Evolutionary conservation across 2,329 filamentous ascomycete genomes (phyloP).

Genomic region (Lecanicillium sp.): DNA sequence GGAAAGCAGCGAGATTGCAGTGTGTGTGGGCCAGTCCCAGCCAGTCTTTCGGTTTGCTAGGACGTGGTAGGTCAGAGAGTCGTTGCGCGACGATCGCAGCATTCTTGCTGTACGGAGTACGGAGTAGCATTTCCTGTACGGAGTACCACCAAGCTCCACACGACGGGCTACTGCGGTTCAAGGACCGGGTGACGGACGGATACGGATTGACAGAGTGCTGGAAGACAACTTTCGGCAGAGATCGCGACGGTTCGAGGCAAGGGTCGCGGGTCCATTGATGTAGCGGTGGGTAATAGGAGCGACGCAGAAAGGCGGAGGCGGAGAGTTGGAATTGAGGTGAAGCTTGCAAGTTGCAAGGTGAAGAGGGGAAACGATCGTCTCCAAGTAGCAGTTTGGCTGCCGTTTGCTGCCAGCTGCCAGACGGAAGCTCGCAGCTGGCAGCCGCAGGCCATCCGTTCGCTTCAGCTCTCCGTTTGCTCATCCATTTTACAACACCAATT

Average conservation of each 20-base stretch:
- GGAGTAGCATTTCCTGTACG: neutral
- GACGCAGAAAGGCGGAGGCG: conserved; percentile 5
- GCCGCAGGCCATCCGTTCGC: too few relatives aligned
- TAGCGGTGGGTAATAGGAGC: neutral
- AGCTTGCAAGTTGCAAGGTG: neutral
- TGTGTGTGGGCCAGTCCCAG: conserved; percentile 15
- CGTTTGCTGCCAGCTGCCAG: neutral
- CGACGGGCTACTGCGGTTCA: conserved; percentile 11
- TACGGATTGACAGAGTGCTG: neutral
- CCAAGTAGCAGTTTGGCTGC: too few relatives aligned
- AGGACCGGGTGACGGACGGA: too few relatives aligned
- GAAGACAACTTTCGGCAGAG: neutral
- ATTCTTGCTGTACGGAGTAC: neutral
- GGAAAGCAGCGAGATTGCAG: conserved; percentile 3
- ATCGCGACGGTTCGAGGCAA: conserved; percentile 9
- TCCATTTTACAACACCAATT: neutral
- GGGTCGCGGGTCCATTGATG: neutral
- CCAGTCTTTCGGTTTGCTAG: neutral
- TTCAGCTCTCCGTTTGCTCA: too few relatives aligned
- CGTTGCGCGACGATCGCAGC: conserved; percentile 5
- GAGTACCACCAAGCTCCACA: conserved; percentile 4
- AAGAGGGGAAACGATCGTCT: neutral
- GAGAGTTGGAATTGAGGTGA: neutral
- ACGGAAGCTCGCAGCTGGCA: neutral
- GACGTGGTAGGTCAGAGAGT: conserved; percentile 4